These are phyloP conservation scores for Cutaneotrichosporon mucoides DNA, from an alignment of 1,284 basidiomycete species.

Conservation along the genomic window DNA sequence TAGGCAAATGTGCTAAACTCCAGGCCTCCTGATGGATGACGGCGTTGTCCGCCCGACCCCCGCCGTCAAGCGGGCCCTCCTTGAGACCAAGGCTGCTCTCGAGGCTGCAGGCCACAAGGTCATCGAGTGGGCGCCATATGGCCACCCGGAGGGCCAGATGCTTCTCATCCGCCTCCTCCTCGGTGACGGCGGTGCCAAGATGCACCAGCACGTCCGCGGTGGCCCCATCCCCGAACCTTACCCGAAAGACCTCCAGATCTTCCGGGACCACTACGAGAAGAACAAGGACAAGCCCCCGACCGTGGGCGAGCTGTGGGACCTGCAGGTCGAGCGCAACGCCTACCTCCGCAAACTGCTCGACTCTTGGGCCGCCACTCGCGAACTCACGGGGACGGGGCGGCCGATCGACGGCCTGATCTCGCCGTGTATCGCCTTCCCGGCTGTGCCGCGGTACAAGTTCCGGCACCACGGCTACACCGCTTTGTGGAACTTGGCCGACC, in stretches of 20 bases:
- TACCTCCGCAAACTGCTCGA: constrained; percentile 15
- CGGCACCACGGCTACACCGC: constrained; percentile 14
- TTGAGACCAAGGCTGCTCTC: constrained; percentile 58
- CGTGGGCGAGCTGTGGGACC: constrained; percentile 14
- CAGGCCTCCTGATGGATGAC: constrained; percentile 54
- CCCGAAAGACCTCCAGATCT: constrained; percentile 10
- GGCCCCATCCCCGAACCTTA: constrained; percentile 18
- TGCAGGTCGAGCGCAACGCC: constrained; percentile 9
- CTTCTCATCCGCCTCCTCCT: constrained; percentile 8
- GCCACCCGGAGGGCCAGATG: constrained; percentile 1
- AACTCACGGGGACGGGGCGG: constrained; percentile 11
- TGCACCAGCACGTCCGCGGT: constrained; percentile 3
- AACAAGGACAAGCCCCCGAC: constrained; percentile 12
- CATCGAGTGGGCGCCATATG: constrained; percentile 39
- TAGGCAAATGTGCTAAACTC: constrained; percentile 33
- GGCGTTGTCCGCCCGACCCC: constrained; percentile 61
- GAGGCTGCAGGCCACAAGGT: constrained; percentile 60
- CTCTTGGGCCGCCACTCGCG: constrained; percentile 8
- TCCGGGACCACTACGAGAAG: constrained; percentile 3
- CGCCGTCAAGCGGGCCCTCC: constrained; percentile 62
- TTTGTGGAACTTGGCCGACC: constrained; percentile 53
- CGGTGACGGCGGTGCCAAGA: constrained; percentile 14
- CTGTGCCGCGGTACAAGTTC: constrained; percentile 9
- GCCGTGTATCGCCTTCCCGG: constrained; percentile 11
- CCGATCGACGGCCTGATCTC: constrained; percentile 19